Base-by-base conservation (phyloP, 2,329 filamentous ascomycete genomes). In the Botrytis paeoniae region DNA sequence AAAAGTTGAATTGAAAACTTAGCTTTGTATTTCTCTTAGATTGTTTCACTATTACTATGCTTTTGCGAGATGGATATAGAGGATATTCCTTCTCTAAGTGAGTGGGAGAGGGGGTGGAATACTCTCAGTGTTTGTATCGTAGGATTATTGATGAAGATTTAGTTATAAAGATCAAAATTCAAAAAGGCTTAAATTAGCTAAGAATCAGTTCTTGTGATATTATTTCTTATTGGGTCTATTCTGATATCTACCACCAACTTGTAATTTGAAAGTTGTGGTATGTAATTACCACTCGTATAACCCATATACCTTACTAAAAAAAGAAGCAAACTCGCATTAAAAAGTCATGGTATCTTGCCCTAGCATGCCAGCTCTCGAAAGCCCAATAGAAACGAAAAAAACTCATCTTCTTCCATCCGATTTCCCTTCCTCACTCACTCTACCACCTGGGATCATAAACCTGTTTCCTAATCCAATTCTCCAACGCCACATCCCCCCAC, bases 401-500 rank as follows among this genome's bases (percentile, higher is more conserved):
- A 7, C n/a, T 3, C 12, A n/a, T n/a, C 48, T 29, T 9, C 51
- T 54, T 14, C 25, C n/a, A 29, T 45, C 54, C 8, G 3, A 20
- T 3, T 3, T n/a, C 25, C 16, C n/a, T 16, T 22, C n/a, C 6
- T n/a, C 25, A 7, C 25, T 7, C 22, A 7, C 63, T 70, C 74
- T 79, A 80, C 74, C 73, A 80, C 72, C 75, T 78, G 4, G 89
- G 89, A 79, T 91, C 86, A 79, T 91, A 91, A 77, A 90, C 84
- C 77, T 82, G 84, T 77, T 85, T 82, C 85, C 88, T 87, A 83
- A 91, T 91, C 83, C 82, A 91, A 74, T 85, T 84, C 60, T 84
- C 87, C 77, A 91, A 82, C 71, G 87, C 86, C 54, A 89, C 88
- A 78, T 91, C 89, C 69, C 89, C 89, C 89, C 89, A 91, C 82